A percentile compares a stretch with the other conserved stretches of the same genome.
Evolutionary conservation across 768 basidiomycete species (phyloP).

Genomic region (Strobilomyces confusus): DNA sequence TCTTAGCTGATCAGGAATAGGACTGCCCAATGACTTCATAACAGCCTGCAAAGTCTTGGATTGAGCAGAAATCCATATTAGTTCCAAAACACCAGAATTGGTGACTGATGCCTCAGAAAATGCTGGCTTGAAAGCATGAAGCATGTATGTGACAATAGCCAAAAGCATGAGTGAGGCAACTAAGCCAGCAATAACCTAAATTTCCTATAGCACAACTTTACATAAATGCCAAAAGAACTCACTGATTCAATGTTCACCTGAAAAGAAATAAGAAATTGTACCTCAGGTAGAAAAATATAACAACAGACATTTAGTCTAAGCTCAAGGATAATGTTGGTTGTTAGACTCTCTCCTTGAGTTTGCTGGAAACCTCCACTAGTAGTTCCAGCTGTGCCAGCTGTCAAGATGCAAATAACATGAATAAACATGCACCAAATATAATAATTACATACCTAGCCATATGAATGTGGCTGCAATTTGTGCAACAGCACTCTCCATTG

Average conservation of each 20-base stretch:
- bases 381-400: not conserved
- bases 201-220: not conserved
- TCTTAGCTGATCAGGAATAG: not conserved
- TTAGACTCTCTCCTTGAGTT: not conserved
- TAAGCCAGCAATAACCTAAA: not conserved
- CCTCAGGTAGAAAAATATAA: not conserved
- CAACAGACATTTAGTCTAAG: slow-evolving; percentile 4
- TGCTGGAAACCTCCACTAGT: not conserved
- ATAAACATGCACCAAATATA: not conserved
- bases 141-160: not conserved
- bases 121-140: not conserved
- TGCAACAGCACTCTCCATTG: not conserved
- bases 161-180: not conserved
- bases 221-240: not conserved
- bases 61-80: not conserved
- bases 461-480: not conserved
- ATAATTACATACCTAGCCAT: not conserved
- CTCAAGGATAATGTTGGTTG: not conserved
- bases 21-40: not conserved
- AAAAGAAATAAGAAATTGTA: not conserved
- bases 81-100: not conserved
- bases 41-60: not conserved
- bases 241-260: not conserved
- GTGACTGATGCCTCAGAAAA: not conserved
- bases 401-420: not conserved